These are phyloP conservation scores for Phoenix dactylifera DNA, from an alignment of 176 grass and related monocot species.

Conservation along the genomic window DNA sequence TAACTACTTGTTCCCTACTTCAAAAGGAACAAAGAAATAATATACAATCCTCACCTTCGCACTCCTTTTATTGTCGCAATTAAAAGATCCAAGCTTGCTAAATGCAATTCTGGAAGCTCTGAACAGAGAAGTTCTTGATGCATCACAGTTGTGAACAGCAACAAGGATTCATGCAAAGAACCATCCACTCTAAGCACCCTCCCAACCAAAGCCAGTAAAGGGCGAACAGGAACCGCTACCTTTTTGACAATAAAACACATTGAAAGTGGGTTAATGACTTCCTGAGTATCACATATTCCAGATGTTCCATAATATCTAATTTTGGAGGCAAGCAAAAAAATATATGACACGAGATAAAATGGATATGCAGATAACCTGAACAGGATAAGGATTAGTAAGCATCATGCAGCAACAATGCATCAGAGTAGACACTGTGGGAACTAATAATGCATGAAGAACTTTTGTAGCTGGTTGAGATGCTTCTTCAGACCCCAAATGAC, in stretches of 20 bases:
- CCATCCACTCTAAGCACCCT: slow-evolving; percentile 69
- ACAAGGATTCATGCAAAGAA: slow-evolving; percentile 43
- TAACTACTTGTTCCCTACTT: too few relatives aligned
- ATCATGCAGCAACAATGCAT: slow-evolving; percentile 62
- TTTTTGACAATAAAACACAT: slow-evolving; percentile 19
- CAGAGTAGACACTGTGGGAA: slow-evolving; percentile 59
- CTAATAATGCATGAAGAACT: slow-evolving; percentile 41
- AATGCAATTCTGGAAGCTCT: slow-evolving; percentile 71
- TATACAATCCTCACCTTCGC: slow-evolving; percentile 32
- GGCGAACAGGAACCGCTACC: slow-evolving; percentile 51
- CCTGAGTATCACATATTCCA: too few relatives aligned
- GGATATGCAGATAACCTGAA: slow-evolving; percentile 54
- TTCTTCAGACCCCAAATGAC: slow-evolving; percentile 31
- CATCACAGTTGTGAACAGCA: slow-evolving; percentile 77
- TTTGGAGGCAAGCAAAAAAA: neutral
- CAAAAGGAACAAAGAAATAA: too few relatives aligned
- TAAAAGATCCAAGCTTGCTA: slow-evolving; percentile 65
- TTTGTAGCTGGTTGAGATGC: slow-evolving; percentile 39
- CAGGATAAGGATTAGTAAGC: slow-evolving; percentile 70
- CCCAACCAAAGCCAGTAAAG: slow-evolving; percentile 50
- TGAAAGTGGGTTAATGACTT: slow-evolving; percentile 15
- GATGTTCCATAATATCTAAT: too few relatives aligned
- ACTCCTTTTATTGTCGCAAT: slow-evolving; percentile 71
- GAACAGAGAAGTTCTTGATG: slow-evolving; percentile 90
- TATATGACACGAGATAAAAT: neutral